Evolutionary conservation across 768 basidiomycete genomes (phyloP), one percentile per base, ranked within the genome.

Genomic region (Mycena maculata): DNA sequence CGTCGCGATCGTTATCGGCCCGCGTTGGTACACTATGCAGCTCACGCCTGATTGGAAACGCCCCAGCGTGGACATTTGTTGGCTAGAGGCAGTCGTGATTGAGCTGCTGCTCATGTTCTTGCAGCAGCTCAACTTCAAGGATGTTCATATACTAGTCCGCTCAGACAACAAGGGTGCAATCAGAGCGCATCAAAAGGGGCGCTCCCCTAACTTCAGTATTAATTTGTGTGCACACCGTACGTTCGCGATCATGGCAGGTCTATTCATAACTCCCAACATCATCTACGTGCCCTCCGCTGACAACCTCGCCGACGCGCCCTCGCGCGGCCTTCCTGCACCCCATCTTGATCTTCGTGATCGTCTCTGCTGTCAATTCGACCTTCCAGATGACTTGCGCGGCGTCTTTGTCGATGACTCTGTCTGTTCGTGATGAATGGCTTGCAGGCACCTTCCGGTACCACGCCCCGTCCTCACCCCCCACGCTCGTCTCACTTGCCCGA

Each of bases 301-400:
- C 36, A 60, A 60, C 48, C 38, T 60, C 48, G 60, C 60, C 11
- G 60, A 60, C 39, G 36, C 48, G 7, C 60, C 60, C 12, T 60
- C 60, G 2, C 60, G 60, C 48, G 60, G 60, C 18, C 12, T 33
- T 4, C 22, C 30, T 7, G 28, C 44, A 1, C 20, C 44, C 7
- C 57, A 47, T 42, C 6, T 38, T 4, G 30, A 16, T 16, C 9
- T 30, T 15, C 28, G 12, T 5, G 31, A 53, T 22, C 50, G 50
- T 11, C 50, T 53, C 12, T n/a, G 22, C 31, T 22, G 31, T 7
- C 5, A 25, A 20, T 53, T 53, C 22, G 31, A n/a, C 18, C 50
- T 53, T 8, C 50, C 50, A 16, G 12, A 9, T 22, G 49, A 50
- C 11, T 28, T 50, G 18, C 8, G 12, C 20, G 27, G 22, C 8